Evolutionary conservation across 2,329 filamentous ascomycete genomes (phyloP).

Genomic region (Chrysoporthe cubensis): DNA sequence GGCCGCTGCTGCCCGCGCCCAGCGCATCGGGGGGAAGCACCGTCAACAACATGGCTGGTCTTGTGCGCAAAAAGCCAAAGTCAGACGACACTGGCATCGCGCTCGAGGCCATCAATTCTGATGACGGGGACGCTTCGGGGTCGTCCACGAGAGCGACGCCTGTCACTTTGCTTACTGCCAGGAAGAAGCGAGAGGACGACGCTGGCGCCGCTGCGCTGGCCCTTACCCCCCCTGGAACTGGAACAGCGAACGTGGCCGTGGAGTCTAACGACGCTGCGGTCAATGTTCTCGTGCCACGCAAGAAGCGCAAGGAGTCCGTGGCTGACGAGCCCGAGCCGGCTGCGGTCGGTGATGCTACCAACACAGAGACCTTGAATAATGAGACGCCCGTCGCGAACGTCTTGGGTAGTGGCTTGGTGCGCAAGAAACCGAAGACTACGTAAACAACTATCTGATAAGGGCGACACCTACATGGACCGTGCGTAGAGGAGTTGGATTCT

Average conservation of each 20-base stretch:
- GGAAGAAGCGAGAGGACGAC: constrained; percentile 22
- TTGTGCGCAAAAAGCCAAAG: constrained; percentile 45
- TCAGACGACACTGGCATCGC: constrained; percentile 46
- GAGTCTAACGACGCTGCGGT: background rate
- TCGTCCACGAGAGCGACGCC: background rate
- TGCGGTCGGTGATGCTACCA: constrained; percentile 9
- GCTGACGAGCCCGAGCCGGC: constrained; percentile 26
- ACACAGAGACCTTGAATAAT: constrained; percentile 15
- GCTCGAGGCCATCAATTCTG: background rate
- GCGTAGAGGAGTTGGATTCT: constrained; percentile 7
- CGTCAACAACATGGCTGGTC: constrained; percentile 53
- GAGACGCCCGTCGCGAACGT: constrained; percentile 37
- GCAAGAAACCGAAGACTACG: constrained; percentile 45
- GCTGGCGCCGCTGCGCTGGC: background rate
- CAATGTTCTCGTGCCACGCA: constrained; percentile 23
- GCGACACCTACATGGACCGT: background rate
- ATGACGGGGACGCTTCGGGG: background rate
- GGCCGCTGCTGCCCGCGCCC: background rate
- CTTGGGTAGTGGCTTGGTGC: constrained; percentile 45
- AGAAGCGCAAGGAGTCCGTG: constrained; percentile 26
- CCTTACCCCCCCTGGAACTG: constrained; percentile 7
- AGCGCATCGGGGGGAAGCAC: constrained; percentile 20
- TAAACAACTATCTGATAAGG: background rate
- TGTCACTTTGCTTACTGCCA: constrained; percentile 21
- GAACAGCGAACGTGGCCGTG: background rate